Base-by-base conservation (phyloP, 257 asterid genomes). In the Cordia subcordata region DNA sequence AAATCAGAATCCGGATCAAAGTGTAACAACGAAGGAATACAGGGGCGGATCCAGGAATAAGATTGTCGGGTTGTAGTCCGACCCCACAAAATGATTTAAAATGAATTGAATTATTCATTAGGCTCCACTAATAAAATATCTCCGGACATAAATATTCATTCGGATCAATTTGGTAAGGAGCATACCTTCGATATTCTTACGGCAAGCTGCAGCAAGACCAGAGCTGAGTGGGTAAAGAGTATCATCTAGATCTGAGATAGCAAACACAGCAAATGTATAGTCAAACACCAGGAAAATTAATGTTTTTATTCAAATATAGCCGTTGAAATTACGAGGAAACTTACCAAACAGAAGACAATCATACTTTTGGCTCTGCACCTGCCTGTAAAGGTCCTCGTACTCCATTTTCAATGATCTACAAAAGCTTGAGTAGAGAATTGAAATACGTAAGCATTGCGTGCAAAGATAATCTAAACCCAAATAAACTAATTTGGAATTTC, bases 281-380 rank as follows among this genome's bases (percentile, higher is more conserved):
- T 2, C n/a, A 49, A 37, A n/a, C 18, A 68, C 0, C 13, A 9
- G 10, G 6, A 51, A 10, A 1, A 35, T 1, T 0, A 49, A 11
- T 22, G 14, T 33, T 10, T 27, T 13, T 13, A 62, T n/a, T n/a
- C 58, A 11, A 15, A 1, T 20, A 11, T 8, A 8, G 16, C 0
- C 13, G 15, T 3, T 13, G 23, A 4, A 44, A 62, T 51, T 14
- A 19, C 5, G 52, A 60, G 53, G 16, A 55, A 60, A 53, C 80
- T 71, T 72, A 92, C 98, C 96, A 55, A 93, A 93, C n/a, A 93
- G 78, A 72, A 93, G 99, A 71, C 99, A 93, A 54, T 93, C 97
- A 19, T 85, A 89, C 65, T 89, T 93, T 42, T 79, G 79, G 65
- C 75, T 77, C 68, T 85, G 92, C 61, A 79, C 84, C 63, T 87